Evolutionary conservation across 1,284 basidiomycete genomes (phyloP), one percentile per base, ranked within the genome.

Genomic region (Filobasidium uniguttulatum): DNA sequence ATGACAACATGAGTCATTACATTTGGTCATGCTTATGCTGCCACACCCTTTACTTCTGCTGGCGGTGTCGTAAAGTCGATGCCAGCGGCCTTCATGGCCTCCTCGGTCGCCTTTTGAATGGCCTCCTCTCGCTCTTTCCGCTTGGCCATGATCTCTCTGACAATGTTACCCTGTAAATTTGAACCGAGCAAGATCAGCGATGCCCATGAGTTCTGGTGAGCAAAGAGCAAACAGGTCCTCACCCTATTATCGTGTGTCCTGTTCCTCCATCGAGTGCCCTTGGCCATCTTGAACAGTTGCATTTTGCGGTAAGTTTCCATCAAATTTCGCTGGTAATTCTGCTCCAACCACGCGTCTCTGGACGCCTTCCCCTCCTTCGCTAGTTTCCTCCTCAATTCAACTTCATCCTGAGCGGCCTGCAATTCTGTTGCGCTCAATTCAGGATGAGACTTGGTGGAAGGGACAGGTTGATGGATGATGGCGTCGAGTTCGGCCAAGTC

Each of bases 401-500:
- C 77, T 38, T 75, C 67, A 66, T 79, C 72, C 30, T 80, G 72
- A 56, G 73, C 69, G 55, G 71, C 67, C 38, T 76, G 74, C 56
- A 79, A 75, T 45, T 72, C 63, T 34, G 62, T 66, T 14, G 72
- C 64, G 28, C 33, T 33, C 52, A 56, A 8, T 2, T 60, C 60
- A 3, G 40, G 40, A 14, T 29, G 26, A 12, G 25, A 15, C 7
- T 6, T 3, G 15, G 40, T 12, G 26, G 40, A 5, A n/a, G 35
- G 48, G 33, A 49, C 43, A 17, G 55, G 40, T 10, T 60, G 56
- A 47, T 58, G 49, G 25, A 55, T 49, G 20, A 55, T 23, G 6
- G 64, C 62, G 19, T 62, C 55, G 80, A 89, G 82, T 64, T 86
- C 85, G 61, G 84, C 83, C 53, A 80, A 57, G 44, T 82, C 79